Percentiles rank a stretch among this genome's conserved stretches.
These are phyloP conservation scores for Blepharisma undulans DNA, from an alignment of 169 alveolate species.

Conservation along the genomic window DNA sequence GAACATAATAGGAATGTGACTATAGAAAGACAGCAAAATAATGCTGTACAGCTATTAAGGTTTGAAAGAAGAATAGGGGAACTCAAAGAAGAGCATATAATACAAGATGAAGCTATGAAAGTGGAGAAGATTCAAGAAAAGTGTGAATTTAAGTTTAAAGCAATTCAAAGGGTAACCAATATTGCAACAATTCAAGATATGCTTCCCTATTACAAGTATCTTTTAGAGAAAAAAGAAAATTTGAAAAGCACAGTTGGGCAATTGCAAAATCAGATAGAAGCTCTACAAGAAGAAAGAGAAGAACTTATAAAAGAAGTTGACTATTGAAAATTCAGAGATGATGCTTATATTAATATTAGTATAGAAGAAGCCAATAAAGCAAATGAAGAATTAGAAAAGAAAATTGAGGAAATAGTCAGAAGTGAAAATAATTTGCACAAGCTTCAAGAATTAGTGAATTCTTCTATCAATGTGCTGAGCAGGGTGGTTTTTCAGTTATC, in stretches of 20 bases:
- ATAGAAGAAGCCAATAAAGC: neutral
- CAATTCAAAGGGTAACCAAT: conserved; percentile 20
- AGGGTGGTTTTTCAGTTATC: conserved; percentile 15
- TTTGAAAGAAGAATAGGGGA: neutral
- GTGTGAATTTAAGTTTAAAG: neutral
- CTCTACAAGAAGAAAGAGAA: neutral
- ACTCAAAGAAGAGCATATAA: neutral
- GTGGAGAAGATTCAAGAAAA: neutral
- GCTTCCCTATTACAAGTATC: neutral
- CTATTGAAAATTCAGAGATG: neutral
- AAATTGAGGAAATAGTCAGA: neutral
- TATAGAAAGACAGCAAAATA: neutral
- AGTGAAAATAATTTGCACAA: neutral
- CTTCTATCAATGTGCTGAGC: neutral
- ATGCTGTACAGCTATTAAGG: neutral
- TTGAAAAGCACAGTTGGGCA: neutral
- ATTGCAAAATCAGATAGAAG: neutral
- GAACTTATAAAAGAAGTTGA: neutral
- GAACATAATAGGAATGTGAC: neutral
- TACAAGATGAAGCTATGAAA: neutral
- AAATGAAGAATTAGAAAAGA: neutral
- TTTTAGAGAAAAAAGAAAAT: neutral
- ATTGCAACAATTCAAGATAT: neutral
- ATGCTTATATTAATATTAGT: neutral
- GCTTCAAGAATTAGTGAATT: neutral